These are phyloP conservation scores for Exophiala xenobiotica DNA, from an alignment of 2,329 filamentous ascomycete species.

Conservation along the genomic window DNA sequence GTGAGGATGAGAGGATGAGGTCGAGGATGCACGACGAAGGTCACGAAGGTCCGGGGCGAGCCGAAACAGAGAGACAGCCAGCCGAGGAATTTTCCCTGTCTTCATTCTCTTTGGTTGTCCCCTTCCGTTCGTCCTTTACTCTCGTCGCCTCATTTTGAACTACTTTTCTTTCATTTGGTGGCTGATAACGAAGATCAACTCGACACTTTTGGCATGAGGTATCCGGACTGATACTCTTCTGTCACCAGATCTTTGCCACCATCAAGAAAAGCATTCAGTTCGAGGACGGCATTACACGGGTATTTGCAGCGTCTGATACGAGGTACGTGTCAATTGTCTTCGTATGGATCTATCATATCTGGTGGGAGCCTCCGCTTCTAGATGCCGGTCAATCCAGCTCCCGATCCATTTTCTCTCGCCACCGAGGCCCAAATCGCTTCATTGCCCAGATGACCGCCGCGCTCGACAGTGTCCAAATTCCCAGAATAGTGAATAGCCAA, in stretches of 20 bases:
- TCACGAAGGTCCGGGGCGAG: slow-evolving; percentile 4
- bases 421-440: slow-evolving; percentile 31
- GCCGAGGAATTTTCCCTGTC: background rate
- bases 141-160: slow-evolving; percentile 23
- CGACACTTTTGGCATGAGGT: too few relatives aligned
- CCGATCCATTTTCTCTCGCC: slow-evolving; percentile 29
- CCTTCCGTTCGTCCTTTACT: background rate
- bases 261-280: too few relatives aligned
- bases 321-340: too few relatives aligned
- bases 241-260: too few relatives aligned
- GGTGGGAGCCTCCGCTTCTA: too few relatives aligned
- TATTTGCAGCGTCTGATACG: too few relatives aligned
- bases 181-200: too few relatives aligned
- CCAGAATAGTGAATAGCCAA: slow-evolving; percentile 69
- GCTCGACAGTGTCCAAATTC: slow-evolving; percentile 56
- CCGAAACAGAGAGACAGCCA: background rate
- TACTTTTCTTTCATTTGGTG: too few relatives aligned
- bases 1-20: background rate
- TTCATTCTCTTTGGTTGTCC: slow-evolving; percentile 2
- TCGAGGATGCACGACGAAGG: background rate
- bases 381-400: slow-evolving; percentile 17
- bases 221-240: too few relatives aligned
- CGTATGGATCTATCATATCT: too few relatives aligned
- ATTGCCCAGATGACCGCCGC: slow-evolving; percentile 63
- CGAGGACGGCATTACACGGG: too few relatives aligned